Evolutionary conservation across 2,329 filamentous ascomycete species (phyloP), one percentile per base, ranked within the genome.

Genomic region (Fusarium penzigii): DNA sequence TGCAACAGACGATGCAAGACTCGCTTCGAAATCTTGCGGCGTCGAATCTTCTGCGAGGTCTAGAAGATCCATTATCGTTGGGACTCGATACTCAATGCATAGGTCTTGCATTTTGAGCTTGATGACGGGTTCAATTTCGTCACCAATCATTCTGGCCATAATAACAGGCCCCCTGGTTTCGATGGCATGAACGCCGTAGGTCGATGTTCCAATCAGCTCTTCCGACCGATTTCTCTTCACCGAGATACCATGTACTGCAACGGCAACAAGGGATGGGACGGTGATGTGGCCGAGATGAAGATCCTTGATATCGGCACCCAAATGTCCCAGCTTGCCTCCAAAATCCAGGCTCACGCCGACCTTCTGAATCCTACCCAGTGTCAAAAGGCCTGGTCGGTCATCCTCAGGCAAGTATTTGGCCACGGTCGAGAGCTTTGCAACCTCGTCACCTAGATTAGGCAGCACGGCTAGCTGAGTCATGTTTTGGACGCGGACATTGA

Each of bases 391-490:
- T 2, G 94, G 94, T 2, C 92, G 84, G 63, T 99, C 93, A 70
- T 99, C 94, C 62, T 99, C 93, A 0, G 94, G 93, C 3, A 99
- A 79, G 68, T 97, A 97, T 68, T 97, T 97, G 7, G 93, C 84
- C 25, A 99, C 91, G 1, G 86, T 92, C 1, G 92, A 90, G 6
- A 99, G 77, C 59, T 89, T 90, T 6, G 87, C 81, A 44, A 97
- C 70, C 64, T 99, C 94, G 57, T 89, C 86, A 1, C 83, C 87
- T 9, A 99, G 79, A 11, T 81, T 80, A 8, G 87, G 83, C 13
- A 99, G 76, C 40, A 83, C 82, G 10, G 82, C 77, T 14, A 96
- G 74, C 58, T 88, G 84, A 11, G 82, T 76, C 39, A 90, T 72
- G 55, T 86, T 84, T 8, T 78, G 77, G 14, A 94, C 73, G 5